Base-by-base conservation (phyloP, 192 early-diverging fungal genomes). In the Umbelopsis sp. region DNA sequence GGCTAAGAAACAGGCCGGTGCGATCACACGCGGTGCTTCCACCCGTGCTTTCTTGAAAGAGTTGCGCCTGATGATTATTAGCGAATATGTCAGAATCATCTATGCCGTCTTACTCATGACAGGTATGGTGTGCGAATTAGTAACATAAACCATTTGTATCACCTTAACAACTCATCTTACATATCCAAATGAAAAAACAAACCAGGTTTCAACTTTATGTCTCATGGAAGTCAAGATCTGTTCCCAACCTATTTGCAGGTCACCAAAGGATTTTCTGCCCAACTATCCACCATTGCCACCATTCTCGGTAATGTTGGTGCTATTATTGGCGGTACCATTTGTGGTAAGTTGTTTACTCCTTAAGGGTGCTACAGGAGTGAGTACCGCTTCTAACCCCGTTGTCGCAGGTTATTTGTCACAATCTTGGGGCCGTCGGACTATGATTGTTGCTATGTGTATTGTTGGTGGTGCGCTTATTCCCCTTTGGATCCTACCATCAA, bases 191-290 rank as follows among this genome's bases (percentile, higher is more conserved):
- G 43, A 44, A 44, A 44, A 44, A 25, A 25, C 25, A 25, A 54
- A 25, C 25, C 77, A 2, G 80, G 74, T 52, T 89, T 92, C 82
- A 90, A 91, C 71, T 93, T 93, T 77, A 79, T 91, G 50, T 85
- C 83, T 12, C 91, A 91, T 52, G 88, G 88, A 29, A 85, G 85
- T 65, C 87, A 92, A 71, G 92, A 93, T 75, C 70, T 93, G 45
- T 92, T 85, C 69, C 91, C 92, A 12, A 54, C n/a, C 22, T 54
- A 54, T 54, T 31, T 62, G 12, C n/a, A 34, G 7, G 56, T 24
- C 17, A 45, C 29, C 21, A 26, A 16, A 11, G 31, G 45, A 71
- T 47, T 29, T 45, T 52, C 0, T 25, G 25, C 20, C 14, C 2
- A 2, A 52, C n/a, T 22, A 29, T 54, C 52, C 21, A 88, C 90